Evolutionary conservation across 2,329 filamentous ascomycete species (phyloP).

Genomic region (Emericellopsis atlantica): DNA sequence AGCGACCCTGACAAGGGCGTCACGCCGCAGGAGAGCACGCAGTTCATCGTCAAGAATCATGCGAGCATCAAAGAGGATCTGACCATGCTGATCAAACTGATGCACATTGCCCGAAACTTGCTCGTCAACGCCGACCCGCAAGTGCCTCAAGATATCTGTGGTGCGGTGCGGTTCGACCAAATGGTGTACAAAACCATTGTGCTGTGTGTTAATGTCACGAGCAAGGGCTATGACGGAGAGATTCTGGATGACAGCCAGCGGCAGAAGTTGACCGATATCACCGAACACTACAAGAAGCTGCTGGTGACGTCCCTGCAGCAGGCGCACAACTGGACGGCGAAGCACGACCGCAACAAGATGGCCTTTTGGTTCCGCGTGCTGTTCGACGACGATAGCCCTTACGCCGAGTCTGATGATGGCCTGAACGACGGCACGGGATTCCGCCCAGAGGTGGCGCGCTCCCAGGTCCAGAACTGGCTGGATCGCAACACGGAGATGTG

Average conservation of each 20-base stretch:
- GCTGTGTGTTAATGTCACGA: conserved; percentile 53
- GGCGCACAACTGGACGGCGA: conserved; percentile 57
- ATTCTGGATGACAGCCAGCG: conserved; percentile 45
- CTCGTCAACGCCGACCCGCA: conserved; percentile 52
- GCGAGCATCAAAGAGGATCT: conserved; percentile 47
- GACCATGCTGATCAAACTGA: conserved; percentile 51
- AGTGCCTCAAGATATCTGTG: conserved; percentile 53
- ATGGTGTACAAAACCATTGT: conserved; percentile 55
- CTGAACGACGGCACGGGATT: conserved; percentile 40
- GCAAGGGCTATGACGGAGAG: conserved; percentile 55
- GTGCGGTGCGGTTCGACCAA: conserved; percentile 51
- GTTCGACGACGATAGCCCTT: conserved; percentile 42
- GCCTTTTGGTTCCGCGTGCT: conserved; percentile 55
- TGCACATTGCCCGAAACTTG: conserved; percentile 54
- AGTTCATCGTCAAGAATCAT: conserved; percentile 51
- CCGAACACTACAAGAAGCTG: conserved; percentile 54
- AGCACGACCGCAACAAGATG: conserved; percentile 59
- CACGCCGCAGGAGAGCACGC: conserved; percentile 49
- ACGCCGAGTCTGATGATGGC: conserved; percentile 35
- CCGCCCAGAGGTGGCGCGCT: conserved; percentile 42
- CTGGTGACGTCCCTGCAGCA: conserved; percentile 54
- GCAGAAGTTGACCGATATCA: conserved; percentile 47
- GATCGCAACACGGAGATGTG: conserved; percentile 48
- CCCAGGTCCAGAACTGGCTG: conserved; percentile 50
- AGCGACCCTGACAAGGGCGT: conserved; percentile 42